These are phyloP conservation scores for Aspergillus baeticus DNA, from an alignment of 495 filamentous ascomycete genomes.

Conservation along the genomic window DNA sequence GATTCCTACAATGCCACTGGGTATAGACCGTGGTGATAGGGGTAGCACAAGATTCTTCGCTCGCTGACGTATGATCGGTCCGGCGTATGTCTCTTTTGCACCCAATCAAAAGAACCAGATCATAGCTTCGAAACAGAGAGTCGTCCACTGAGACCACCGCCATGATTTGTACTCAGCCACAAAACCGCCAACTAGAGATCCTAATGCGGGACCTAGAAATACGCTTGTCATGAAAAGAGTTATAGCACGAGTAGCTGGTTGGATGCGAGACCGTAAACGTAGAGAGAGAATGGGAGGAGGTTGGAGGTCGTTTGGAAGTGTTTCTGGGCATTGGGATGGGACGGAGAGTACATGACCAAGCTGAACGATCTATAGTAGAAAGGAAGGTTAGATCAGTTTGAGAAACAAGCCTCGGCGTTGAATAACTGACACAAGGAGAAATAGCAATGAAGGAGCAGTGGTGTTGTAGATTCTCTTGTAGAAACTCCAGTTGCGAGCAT, in stretches of 20 bases:
- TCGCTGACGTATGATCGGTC: too few species aligned
- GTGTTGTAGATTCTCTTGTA: constrained; percentile 18
- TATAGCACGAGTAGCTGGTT: constrained; percentile 28
- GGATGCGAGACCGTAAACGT: constrained; percentile 53
- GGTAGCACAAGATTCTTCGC: constrained; percentile 26
- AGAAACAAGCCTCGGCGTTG: too few species aligned
- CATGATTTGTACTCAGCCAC: constrained; percentile 55
- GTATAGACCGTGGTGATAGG: constrained; percentile 34
- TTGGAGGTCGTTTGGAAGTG: constrained; percentile 50
- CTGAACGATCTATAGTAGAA: too few species aligned
- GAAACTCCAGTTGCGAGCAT: constrained; percentile 28
- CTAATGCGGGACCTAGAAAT: constrained; percentile 31
- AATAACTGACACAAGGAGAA: too few species aligned
- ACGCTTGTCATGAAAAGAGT: constrained; percentile 40
- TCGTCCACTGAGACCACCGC: constrained; percentile 62
- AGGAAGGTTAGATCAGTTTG: too few species aligned
- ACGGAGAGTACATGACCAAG: too few species aligned
- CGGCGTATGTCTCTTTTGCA: too few species aligned
- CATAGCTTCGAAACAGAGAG: constrained; percentile 40
- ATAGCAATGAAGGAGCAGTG: not conserved
- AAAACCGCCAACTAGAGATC: constrained; percentile 63
- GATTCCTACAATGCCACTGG: constrained; percentile 25
- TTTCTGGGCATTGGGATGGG: constrained; percentile 34
- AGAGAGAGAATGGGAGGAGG: constrained; percentile 53
- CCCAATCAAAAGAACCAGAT: constrained; percentile 16